Conservation (phyloP, 768 basidiomycete species). For the Mycena amicta region DNA sequence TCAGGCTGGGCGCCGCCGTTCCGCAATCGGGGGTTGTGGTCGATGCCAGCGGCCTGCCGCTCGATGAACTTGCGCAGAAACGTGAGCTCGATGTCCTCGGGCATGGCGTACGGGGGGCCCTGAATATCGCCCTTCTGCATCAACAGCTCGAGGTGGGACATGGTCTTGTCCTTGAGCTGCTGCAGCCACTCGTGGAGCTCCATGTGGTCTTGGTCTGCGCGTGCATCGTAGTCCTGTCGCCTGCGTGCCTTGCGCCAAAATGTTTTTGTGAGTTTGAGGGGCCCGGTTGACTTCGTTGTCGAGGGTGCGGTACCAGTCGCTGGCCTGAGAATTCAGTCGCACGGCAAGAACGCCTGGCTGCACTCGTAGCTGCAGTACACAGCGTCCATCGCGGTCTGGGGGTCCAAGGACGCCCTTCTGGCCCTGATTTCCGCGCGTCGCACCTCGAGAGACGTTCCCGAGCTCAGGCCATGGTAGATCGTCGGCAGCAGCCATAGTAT, state of each 20-base stretch:
- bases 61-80: constrained; percentile 85
- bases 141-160: constrained; percentile 83
- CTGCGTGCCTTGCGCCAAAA: constrained; percentile 84
- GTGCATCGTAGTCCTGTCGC: constrained; percentile 83
- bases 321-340: constrained; percentile 70
- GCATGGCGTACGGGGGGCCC: constrained; percentile 81
- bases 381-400: constrained; percentile 75
- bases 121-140: constrained; percentile 89
- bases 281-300: constrained; percentile 80
- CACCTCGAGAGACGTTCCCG: constrained; percentile 82
- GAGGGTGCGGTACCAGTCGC: constrained; percentile 81
- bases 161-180: constrained; percentile 85
- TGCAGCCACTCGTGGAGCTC: constrained; percentile 87
- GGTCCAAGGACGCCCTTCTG: constrained; percentile 78
- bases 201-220: constrained; percentile 88
- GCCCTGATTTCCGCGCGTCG: constrained; percentile 83
- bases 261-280: constrained; percentile 81
- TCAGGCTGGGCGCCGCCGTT: constrained; percentile 42
- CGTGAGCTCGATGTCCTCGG: constrained; percentile 73
- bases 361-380: constrained; percentile 76
- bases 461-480: constrained; percentile 87
- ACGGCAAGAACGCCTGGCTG: constrained; percentile 83
- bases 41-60: constrained; percentile 70
- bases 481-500: constrained; percentile 58
- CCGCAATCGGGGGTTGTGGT: constrained; percentile 81